A percentile compares a stretch with the other conserved stretches of the same genome.
Conservation (phyloP, 2,329 filamentous ascomycete species). For the Verticillium zaregamsianum region DNA sequence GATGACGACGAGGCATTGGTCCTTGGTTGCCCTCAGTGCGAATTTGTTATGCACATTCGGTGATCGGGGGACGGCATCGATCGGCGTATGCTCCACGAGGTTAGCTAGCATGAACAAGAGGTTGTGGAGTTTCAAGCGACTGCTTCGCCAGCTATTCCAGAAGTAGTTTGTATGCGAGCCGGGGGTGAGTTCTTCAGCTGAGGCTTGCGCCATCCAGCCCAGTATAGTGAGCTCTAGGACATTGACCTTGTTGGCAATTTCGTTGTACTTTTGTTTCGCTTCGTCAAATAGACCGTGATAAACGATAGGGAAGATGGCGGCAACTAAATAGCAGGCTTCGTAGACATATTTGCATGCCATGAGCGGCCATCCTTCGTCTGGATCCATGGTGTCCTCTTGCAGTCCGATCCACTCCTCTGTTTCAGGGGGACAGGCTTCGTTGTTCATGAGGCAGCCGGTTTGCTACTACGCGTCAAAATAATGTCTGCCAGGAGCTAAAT, state of each 20-base stretch:
- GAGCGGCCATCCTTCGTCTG: not conserved
- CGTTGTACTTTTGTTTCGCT: slow-evolving; percentile 3
- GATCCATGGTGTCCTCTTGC: slow-evolving; percentile 14
- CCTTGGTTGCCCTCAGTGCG: not conserved
- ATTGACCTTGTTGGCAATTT: slow-evolving; percentile 19
- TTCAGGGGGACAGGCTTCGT: slow-evolving; percentile 28
- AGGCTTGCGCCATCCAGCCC: slow-evolving; percentile 18
- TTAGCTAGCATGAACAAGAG: slow-evolving; percentile 27
- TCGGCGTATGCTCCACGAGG: slow-evolving; percentile 27
- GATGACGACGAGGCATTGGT: slow-evolving; percentile 11
- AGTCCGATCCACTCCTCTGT: slow-evolving; percentile 28
- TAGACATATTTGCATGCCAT: slow-evolving; percentile 4
- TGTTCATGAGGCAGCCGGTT: slow-evolving; percentile 29
- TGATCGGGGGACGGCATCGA: slow-evolving; percentile 1
- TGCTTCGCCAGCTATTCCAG: slow-evolving; percentile 25
- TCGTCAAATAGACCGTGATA: not conserved
- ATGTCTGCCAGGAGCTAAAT: slow-evolving; percentile 9
- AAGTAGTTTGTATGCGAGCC: slow-evolving; percentile 19
- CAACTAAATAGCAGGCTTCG: slow-evolving; percentile 5
- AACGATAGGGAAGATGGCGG: slow-evolving; percentile 5
- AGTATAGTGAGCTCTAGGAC: slow-evolving; percentile 22
- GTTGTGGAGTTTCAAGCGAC: slow-evolving; percentile 30
- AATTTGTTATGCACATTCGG: not conserved
- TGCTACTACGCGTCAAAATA: slow-evolving; percentile 21
- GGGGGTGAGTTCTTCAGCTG: slow-evolving; percentile 16